Evolutionary conservation across 1,284 basidiomycete genomes (phyloP), one percentile per base, ranked within the genome.

Genomic region (Malassezia cuniculi): DNA sequence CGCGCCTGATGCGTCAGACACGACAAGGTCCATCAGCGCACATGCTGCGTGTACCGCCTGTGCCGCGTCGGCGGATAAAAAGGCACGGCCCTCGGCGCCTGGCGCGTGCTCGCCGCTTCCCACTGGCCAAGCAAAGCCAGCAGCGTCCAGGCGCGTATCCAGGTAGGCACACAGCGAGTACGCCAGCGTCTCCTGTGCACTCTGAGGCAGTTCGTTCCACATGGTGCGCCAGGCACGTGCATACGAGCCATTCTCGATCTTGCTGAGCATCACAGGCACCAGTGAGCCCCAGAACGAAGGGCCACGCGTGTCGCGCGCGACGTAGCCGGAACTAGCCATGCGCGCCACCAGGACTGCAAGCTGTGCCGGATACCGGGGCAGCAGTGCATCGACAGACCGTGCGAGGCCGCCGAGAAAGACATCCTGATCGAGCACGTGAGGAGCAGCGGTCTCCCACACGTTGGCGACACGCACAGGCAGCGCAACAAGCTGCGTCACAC

Each of bases 381-480:
- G 6, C n/a, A 6, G 12, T 11, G 22, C 22, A 24, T 24, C 6
- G 27, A 27, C 8, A 27, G 10, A 6, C 8, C 6, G 27, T n/a
- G 10, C 27, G 27, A 6, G 5, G 27, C 27, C 27, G 27, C 8
- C 27, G 27, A 8, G 8, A 16, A 24, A 24, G 7, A 11, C 22
- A 11, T 24, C 22, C 7, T 24, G 11, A 6, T 24, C 22, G 22
- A 6, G 11, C 22, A 24, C 22, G 2, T 21, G 24, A 9, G 27
- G 27, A 5, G 27, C 17, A 2, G 29, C 28, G 14, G 17, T n/a
- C 17, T 29, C 31, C 12, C 19, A 39, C 18, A 31, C 31, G 15
- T 45, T 45, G 14, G 37, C 36, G 8, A 37, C 37, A 17, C 42
- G 42, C 28, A 33, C 35, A 16, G 42, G 42, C 28, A 45, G 33